Evolutionary conservation across 352 stramenopile species (phyloP), one percentile per base, ranked within the genome.

Genomic region (Elongisporangium senticosum): DNA sequence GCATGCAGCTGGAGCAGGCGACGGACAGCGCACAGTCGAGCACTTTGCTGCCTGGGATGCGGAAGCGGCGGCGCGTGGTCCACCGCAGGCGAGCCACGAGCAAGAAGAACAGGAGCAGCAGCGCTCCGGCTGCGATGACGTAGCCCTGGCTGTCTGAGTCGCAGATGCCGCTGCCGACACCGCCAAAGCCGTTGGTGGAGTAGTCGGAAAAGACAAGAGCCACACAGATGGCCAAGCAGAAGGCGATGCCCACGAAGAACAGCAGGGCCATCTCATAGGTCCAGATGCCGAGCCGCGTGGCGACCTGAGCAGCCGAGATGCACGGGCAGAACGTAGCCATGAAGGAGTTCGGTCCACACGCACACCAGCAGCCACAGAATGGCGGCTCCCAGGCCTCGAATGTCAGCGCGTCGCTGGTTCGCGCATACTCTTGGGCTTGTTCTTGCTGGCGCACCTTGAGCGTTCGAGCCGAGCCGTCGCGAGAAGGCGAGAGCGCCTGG

Each of bases 271-370:
- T 71, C 11, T 55, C 61, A 66, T 71, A 88, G 39, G 71, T 53
- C 19, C 69, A 63, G 17, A 89, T 62, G 1, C 71, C 73, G 37
- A 89, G 64, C 7, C 77, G 72, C 51, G 59, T 48, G n/a, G 69
- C 56, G 57, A 86, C 81, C 53, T 89, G 79, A 1, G 79, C 74
- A 33, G 84, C 21, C 20, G 74, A 79, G 37, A 89, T 69, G 49
- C 79, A 89, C 24, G 76, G 74, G 61, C 79, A 89, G 49, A 72
- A 68, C 17, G 61, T 74, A 8, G 60, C 60, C 74, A 83, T 80
- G 51, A 83, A 40, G 33, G 59, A 59, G 63, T 89, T 89, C 39
- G 74, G 72, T 37, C 84, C 68, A 51, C 68, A 62, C 57, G 74
- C 33, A 26, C 74, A 57, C 55, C 78, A 75, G 64, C 75, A 83